Evolutionary conservation across 768 basidiomycete species (phyloP).

Genomic region (Boletellus ananas): DNA sequence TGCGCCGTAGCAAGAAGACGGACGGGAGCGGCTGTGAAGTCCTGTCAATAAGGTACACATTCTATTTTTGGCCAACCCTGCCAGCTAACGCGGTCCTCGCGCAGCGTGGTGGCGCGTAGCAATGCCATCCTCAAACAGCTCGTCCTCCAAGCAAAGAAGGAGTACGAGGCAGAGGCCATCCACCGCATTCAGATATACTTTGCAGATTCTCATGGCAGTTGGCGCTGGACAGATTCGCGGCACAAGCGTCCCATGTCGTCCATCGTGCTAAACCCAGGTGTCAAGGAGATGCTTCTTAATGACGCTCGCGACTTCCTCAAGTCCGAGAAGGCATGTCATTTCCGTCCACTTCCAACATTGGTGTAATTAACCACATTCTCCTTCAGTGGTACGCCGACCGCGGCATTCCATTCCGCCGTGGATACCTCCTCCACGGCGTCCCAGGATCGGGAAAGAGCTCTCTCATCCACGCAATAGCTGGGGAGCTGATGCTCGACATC

Average conservation of each 20-base stretch:
- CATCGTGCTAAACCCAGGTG: slow-evolving; percentile 83
- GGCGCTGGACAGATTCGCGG: slow-evolving; percentile 84
- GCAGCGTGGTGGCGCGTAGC: slow-evolving; percentile 76
- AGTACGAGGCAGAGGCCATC: slow-evolving; percentile 83
- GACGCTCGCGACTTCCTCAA: slow-evolving; percentile 82
- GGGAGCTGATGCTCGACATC: slow-evolving; percentile 86
- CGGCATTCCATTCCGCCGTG: slow-evolving; percentile 87
- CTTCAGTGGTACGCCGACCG: slow-evolving; percentile 87
- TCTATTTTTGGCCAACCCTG: slow-evolving; percentile 15
- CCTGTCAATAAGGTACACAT: slow-evolving; percentile 64
- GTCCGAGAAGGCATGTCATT: slow-evolving; percentile 63
- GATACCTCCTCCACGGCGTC: slow-evolving; percentile 80
- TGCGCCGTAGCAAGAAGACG: slow-evolving; percentile 63
- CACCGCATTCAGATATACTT: slow-evolving; percentile 89
- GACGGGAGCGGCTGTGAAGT: slow-evolving; percentile 70
- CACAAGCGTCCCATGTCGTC: slow-evolving; percentile 87
- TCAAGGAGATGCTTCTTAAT: slow-evolving; percentile 83
- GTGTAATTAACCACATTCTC: slow-evolving; percentile 1
- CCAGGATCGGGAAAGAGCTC: slow-evolving; percentile 87
- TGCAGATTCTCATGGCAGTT: slow-evolving; percentile 82
- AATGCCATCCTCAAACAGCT: slow-evolving; percentile 86
- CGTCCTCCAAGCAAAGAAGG: slow-evolving; percentile 84
- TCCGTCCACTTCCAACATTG: not conserved
- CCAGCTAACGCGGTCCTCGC: slow-evolving; percentile 10
- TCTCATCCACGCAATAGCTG: slow-evolving; percentile 83